Base-by-base conservation (phyloP, 805 yeast species). In the Starmerella gropengiesseri region DNA sequence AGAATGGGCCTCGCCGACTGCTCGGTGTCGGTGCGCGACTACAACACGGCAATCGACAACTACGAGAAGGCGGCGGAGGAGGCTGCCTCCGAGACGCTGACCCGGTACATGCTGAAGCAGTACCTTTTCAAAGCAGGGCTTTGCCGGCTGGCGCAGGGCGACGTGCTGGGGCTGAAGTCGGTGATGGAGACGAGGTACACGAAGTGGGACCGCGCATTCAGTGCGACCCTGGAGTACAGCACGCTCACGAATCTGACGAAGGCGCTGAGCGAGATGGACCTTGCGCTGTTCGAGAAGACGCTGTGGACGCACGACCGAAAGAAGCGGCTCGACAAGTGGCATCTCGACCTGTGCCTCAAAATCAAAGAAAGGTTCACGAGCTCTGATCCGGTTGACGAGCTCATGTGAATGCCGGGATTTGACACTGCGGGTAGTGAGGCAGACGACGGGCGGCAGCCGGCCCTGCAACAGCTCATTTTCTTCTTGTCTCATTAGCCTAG, bases 251-350 rank as follows among this genome's bases (percentile, higher is more conserved):
- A 41, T 29, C 33, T 53, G 37, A 28, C 41, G 16, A 25, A 33
- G 16, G 49, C 56, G 1, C 25, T 47, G 1, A 37, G 35, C 3
- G 43, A 43, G 4, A 32, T 38, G 30, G 46, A 50, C 35, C 44
- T 47, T 31, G 20, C 40, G n/a, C 31, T 31, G 31, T 50, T 53
- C 33, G 54, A 49, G 33, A 47, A 43, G 16, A 47, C 52, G 13
- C 27, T 53, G 39, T 53, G 37, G 34, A 26, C 35, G 12, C 50
- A 48, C 41, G 55, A 53, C 37, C 31, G 33, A 30, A 38, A 40
- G 29, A 29, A 46, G 22, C 51, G 50, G 11, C 47, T 53, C 30
- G 49, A 44, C 26, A 43, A 41, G 21, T 45, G 52, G 47, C 42
- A 47, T 14, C 28, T 51, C 23, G 46, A 49, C 19, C 28, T 47